Base-by-base conservation (phyloP, 2,329 filamentous ascomycete genomes). In the Fonsecaea pedrosoi region DNA sequence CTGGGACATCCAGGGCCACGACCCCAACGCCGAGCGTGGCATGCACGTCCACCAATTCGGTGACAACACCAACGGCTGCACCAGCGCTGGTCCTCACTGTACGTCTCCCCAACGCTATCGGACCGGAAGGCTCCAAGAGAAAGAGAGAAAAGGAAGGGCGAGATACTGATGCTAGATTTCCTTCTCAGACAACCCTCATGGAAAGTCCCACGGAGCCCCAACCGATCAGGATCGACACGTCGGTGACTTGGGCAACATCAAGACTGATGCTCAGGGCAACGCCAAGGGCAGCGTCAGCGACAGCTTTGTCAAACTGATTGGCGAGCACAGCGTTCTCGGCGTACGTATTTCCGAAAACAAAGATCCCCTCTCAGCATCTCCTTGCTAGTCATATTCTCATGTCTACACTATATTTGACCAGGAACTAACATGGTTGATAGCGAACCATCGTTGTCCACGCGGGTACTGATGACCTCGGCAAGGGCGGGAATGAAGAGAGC, bases 51-150 rank as follows among this genome's bases (percentile, higher is more conserved):
- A 99, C 86, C 92, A 95, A 82, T 99, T 97, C 78, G 95, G 95
- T 81, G 95, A 98, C 88, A 98, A 98, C 88, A 98, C 95, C 87
- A 99, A 99, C 84, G 95, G 95, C 82, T 99, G 95, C 91, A 98
- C 94, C 73, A 96, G 92, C 74, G 95, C 95, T 74, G 95, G 95
- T 62, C 94, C 95, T 82, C 95, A 99, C 86, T 99, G 93, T 96
- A 85, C 80, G 92, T 83, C 9, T 38, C 37, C 15, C n/a, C n/a
- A 30, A 9, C 40, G 4, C 3, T 35, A 10, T 12, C 53, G 54
- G 30, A 37, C 32, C 55, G 1, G 3, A 1, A 13, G 6, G 25
- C 32, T 13, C 32, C n/a, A 30, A 21, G 48, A 42, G 25, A 32
- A 35, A 60, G 55, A 45, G n/a, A 25, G 55, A 30, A n/a, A 38